Percentiles rank a stretch among this genome's conserved stretches.
Evolutionary conservation across 2,329 filamentous ascomycete genomes (phyloP).

Genomic region (Claviceps purpurea): DNA sequence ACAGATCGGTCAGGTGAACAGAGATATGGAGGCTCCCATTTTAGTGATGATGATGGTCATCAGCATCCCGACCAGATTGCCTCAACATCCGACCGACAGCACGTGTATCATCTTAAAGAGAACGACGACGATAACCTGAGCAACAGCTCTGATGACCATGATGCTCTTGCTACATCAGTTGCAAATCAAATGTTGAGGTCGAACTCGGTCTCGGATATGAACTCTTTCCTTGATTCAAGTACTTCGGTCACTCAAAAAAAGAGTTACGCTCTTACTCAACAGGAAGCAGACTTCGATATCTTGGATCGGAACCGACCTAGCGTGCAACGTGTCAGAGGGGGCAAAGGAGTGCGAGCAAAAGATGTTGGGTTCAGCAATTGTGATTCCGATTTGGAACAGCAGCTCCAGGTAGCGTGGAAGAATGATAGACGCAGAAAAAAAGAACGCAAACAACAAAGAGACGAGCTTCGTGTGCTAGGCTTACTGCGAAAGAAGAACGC

Average conservation of each 20-base stretch:
- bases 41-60: not conserved
- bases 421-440: conserved; percentile 62
- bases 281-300: conserved; percentile 61
- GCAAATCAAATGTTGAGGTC: conserved; percentile 10
- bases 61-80: not conserved
- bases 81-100: not conserved
- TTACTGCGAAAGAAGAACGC: conserved; percentile 47
- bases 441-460: conserved; percentile 54
- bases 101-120: not conserved
- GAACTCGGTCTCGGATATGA: not conserved
- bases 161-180: conserved; percentile 14
- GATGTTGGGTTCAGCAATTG: conserved; percentile 39
- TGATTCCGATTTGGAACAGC: conserved; percentile 53
- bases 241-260: not conserved
- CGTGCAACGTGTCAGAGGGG: conserved; percentile 41
- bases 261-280: conserved; percentile 4
- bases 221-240: not conserved
- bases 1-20: not conserved
- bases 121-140: not conserved
- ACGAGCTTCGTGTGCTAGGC: conserved; percentile 52
- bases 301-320: conserved; percentile 71
- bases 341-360: conserved; percentile 46
- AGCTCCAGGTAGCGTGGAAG: conserved; percentile 46
- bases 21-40: not conserved
- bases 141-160: conserved; percentile 11